These are phyloP conservation scores for barrel medic (Medicago truncatula) DNA, from an alignment of 306 rosid genomes.

Conservation along the genomic window DNA sequence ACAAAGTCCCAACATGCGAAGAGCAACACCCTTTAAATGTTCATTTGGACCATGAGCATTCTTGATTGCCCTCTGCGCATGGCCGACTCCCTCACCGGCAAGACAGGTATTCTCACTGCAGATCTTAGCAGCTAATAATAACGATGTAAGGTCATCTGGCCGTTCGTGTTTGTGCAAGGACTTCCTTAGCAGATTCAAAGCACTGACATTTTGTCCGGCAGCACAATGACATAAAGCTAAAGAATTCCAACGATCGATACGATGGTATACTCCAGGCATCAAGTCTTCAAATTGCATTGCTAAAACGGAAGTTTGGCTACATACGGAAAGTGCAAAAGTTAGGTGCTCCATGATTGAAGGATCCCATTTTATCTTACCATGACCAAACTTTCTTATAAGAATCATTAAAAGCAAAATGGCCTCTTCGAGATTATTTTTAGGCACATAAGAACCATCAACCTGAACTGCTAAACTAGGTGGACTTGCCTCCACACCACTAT, in stretches of 20 bases:
- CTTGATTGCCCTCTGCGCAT: slow-evolving; percentile 70
- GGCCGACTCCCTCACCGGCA: slow-evolving; percentile 82
- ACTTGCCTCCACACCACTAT: slow-evolving; percentile 88
- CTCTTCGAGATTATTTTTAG: slow-evolving; percentile 94
- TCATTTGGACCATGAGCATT: slow-evolving; percentile 58
- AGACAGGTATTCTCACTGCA: slow-evolving; percentile 78
- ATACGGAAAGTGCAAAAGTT: slow-evolving; percentile 80
- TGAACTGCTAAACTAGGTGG: slow-evolving; percentile 90
- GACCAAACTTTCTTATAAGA: slow-evolving; percentile 66
- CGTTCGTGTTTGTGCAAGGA: slow-evolving; percentile 83
- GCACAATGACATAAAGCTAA: slow-evolving; percentile 85
- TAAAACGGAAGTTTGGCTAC: slow-evolving; percentile 79
- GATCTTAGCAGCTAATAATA: slow-evolving; percentile 81
- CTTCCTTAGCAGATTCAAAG: slow-evolving; percentile 80
- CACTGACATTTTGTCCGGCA: slow-evolving; percentile 69
- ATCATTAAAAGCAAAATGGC: slow-evolving; percentile 89
- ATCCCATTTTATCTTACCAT: slow-evolving; percentile 85
- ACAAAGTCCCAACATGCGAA: slow-evolving; percentile 84
- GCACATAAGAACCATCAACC: slow-evolving; percentile 79
- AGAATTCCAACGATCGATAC: slow-evolving; percentile 87
- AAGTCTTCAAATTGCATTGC: slow-evolving; percentile 84
- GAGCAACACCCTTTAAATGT: slow-evolving; percentile 80
- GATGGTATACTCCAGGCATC: slow-evolving; percentile 87
- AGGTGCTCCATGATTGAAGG: slow-evolving; percentile 92
- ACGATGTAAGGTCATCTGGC: slow-evolving; percentile 73